A percentile compares a stretch with the other conserved stretches of the same genome.
These are phyloP conservation scores for Pythium rhizo-oryzae DNA, from an alignment of 352 stramenopile species.

Conservation along the genomic window DNA sequence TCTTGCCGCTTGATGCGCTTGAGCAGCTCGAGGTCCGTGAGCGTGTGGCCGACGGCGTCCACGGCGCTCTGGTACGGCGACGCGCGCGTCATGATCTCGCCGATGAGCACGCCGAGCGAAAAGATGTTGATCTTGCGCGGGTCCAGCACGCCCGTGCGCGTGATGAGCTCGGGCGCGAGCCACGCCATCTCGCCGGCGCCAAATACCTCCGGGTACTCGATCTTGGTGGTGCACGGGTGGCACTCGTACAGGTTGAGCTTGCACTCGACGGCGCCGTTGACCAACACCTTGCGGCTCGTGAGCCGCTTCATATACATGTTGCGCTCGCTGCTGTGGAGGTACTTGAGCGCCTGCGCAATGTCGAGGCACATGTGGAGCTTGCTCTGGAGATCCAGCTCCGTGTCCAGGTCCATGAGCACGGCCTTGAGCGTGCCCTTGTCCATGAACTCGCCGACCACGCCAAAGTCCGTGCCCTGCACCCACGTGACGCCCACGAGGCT, in stretches of 20 bases:
- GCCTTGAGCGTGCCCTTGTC: conserved; percentile 67
- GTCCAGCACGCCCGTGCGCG: conserved; percentile 18
- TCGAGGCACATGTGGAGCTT: conserved; percentile 75
- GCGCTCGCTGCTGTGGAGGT: conserved; percentile 49
- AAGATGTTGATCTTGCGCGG: conserved; percentile 36
- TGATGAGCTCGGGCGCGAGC: conserved; percentile 33
- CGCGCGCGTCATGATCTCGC: conserved; percentile 34
- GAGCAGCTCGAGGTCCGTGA: conserved; percentile 23
- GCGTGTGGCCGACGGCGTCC: conserved; percentile 27
- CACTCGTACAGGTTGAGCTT: conserved; percentile 38
- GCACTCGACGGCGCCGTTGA: conserved; percentile 30
- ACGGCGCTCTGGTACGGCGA: conserved; percentile 31
- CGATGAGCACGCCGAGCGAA: conserved; percentile 33
- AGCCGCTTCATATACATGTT: conserved; percentile 29
- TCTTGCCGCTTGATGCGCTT: conserved; percentile 26
- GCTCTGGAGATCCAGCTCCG: conserved; percentile 52
- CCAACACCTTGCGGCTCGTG: conserved; percentile 33
- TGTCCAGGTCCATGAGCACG: conserved; percentile 55
- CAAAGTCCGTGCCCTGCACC: conserved; percentile 78
- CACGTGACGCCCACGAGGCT: conserved; percentile 67
- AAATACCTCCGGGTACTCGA: conserved; percentile 22
- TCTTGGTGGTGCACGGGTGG: conserved; percentile 12
- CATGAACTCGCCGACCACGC: conserved; percentile 75
- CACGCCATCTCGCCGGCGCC: conserved; percentile 28
- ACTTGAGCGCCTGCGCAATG: conserved; percentile 58